phyloP scores from a whole-genome alignment of 352 stramenopile species.

The Peronospora farinosa region DNA sequence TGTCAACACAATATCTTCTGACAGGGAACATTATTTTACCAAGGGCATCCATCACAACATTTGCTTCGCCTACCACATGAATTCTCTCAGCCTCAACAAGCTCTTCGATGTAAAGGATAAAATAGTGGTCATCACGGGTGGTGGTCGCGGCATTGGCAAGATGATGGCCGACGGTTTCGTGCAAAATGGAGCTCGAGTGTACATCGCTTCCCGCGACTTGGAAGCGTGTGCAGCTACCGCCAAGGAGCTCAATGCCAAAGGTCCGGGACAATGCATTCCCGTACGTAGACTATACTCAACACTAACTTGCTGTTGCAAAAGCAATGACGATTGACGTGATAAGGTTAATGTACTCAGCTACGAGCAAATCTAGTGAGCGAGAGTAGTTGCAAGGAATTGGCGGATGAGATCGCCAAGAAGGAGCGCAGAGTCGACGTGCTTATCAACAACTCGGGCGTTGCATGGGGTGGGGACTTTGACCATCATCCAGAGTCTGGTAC shows the following conservation, averaged over 20 bases:
- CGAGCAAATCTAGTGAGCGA: slow-evolving; percentile 34
- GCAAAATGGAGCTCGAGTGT: slow-evolving; percentile 88
- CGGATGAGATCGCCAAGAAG: slow-evolving; percentile 64
- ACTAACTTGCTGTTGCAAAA: background rate
- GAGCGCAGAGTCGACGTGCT: slow-evolving; percentile 87
- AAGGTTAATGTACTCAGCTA: slow-evolving; percentile 14
- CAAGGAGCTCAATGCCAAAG: slow-evolving; percentile 52
- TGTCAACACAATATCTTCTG: too few relatives aligned
- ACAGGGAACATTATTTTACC: too few relatives aligned
- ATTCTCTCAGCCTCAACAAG: slow-evolving; percentile 12
- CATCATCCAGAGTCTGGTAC: slow-evolving; percentile 25
- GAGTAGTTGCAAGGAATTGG: slow-evolving; percentile 38
- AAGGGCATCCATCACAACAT: too few relatives aligned
- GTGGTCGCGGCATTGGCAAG: slow-evolving; percentile 89
- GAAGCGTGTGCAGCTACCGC: slow-evolving; percentile 76
- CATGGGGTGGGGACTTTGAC: slow-evolving; percentile 43
- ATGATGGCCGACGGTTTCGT: slow-evolving; percentile 95
- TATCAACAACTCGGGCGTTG: slow-evolving; percentile 90
- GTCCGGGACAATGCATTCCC: slow-evolving; percentile 54
- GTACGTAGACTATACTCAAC: slow-evolving; percentile 10
- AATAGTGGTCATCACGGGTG: slow-evolving; percentile 90
- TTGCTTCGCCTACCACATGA: slow-evolving; percentile 1
- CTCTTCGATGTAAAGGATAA: slow-evolving; percentile 53
- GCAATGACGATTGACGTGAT: background rate
- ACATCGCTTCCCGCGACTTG: slow-evolving; percentile 86